A percentile compares a stretch with the other conserved stretches of the same genome.
These are phyloP conservation scores for Colletotrichum gloeosporioides DNA, from an alignment of 2,329 filamentous ascomycete species.

Conservation along the genomic window DNA sequence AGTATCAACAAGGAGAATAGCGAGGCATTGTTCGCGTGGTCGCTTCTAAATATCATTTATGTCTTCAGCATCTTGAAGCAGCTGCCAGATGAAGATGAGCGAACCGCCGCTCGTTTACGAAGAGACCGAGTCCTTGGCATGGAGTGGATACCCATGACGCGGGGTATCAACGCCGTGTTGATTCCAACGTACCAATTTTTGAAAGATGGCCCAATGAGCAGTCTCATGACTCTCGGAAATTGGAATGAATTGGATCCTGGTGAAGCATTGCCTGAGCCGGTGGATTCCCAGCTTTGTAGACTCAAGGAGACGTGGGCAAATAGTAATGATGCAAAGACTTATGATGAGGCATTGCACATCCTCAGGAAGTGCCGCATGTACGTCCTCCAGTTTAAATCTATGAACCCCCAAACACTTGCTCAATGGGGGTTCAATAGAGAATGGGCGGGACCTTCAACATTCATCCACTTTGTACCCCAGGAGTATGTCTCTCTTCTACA, in stretches of 20 bases:
- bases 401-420: background rate
- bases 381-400: conserved; percentile 18
- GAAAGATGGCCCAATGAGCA: background rate
- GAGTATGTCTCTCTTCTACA: conserved; percentile 24
- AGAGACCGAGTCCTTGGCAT: conserved; percentile 21
- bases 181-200: conserved; percentile 1
- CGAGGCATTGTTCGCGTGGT: conserved; percentile 16
- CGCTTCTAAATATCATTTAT: conserved; percentile 19
- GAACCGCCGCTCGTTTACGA: background rate
- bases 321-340: background rate
- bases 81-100: background rate
- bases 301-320: conserved; percentile 3
- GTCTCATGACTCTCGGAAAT: conserved; percentile 18
- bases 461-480: conserved; percentile 21
- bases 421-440: conserved; percentile 22
- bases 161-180: conserved; percentile 22
- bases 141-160: conserved; percentile 26
- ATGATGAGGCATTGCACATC: conserved; percentile 14
- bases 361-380: conserved; percentile 21
- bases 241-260: conserved; percentile 23
- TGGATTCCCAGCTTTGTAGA: conserved; percentile 10
- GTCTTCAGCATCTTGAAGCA: conserved; percentile 5
- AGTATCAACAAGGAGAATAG: conserved; percentile 1
- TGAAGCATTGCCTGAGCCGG: background rate
- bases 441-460: conserved; percentile 22